Percentiles rank a stretch among this genome's conserved stretches.
Conservation (phyloP, 257 asterid species). For the Fraxinus anomala region DNA sequence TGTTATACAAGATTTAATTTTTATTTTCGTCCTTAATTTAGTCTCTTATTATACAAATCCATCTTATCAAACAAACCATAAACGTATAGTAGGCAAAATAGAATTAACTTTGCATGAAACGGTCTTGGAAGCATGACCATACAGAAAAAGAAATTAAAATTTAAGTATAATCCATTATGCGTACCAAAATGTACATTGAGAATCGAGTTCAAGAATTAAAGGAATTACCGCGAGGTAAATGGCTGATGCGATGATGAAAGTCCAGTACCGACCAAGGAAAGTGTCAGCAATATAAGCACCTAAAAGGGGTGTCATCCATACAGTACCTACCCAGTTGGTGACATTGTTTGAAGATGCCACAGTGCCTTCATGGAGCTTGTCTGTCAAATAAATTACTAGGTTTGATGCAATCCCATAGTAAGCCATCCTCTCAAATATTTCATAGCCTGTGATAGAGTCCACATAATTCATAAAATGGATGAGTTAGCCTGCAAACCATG, state of each 20-base stretch:
- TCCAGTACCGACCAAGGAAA: conserved; percentile 72
- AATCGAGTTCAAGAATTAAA: background rate
- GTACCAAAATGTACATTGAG: background rate
- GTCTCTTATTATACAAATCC: background rate
- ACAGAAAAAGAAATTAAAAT: background rate
- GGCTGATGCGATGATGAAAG: conserved; percentile 60
- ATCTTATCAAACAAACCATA: background rate
- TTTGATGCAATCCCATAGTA: conserved; percentile 74
- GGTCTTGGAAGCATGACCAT: background rate
- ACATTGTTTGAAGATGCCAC: conserved; percentile 71
- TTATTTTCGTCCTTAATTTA: too few relatives aligned
- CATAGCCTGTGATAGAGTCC: conserved; percentile 49
- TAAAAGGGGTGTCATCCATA: conserved; percentile 75
- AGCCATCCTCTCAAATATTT: conserved; percentile 77
- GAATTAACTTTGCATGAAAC: background rate
- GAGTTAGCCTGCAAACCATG: background rate
- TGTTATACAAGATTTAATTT: too few relatives aligned
- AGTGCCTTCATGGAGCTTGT: conserved; percentile 74
- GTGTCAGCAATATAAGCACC: conserved; percentile 81
- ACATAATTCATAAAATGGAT: background rate
- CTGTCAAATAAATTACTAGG: conserved; percentile 56
- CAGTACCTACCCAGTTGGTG: conserved; percentile 78
- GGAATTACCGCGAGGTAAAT: conserved; percentile 56
- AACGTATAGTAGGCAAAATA: too few relatives aligned
- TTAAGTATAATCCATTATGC: background rate